A percentile compares a stretch with the other conserved stretches of the same genome.
Evolutionary conservation across 345 rosid species (phyloP).

Genomic region (Triadica sebifera): DNA sequence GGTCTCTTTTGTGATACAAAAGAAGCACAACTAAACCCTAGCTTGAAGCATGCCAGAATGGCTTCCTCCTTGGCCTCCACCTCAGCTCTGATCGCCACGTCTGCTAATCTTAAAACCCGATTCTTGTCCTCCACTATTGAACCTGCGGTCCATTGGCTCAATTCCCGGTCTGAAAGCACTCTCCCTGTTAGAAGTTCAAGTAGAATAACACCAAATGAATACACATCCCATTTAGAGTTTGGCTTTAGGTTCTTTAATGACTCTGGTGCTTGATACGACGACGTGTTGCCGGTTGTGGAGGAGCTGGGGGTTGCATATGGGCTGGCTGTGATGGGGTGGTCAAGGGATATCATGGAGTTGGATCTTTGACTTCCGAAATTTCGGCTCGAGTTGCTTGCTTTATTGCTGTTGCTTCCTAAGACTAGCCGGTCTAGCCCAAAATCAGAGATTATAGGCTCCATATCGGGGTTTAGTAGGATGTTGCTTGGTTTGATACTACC

Average conservation of each 20-base stretch:
- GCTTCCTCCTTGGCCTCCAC: constrained; percentile 56
- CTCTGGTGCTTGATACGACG: constrained; percentile 74
- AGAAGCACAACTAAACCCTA: constrained; percentile 71
- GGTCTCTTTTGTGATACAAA: constrained; percentile 77
- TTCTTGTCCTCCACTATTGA: constrained; percentile 44
- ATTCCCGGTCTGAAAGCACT: constrained; percentile 50
- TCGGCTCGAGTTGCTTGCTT: constrained; percentile 25
- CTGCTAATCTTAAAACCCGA: constrained; percentile 53
- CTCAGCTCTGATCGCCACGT: constrained; percentile 52
- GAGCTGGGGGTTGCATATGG: constrained; percentile 21
- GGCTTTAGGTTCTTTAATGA: constrained; percentile 53
- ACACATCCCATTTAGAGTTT: constrained; percentile 78
- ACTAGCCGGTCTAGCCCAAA: constrained; percentile 63
- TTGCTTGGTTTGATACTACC: constrained; percentile 77
- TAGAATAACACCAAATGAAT: constrained; percentile 65
- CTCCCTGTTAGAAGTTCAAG: constrained; percentile 76
- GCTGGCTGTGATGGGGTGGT: constrained; percentile 19
- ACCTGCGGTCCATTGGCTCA: constrained; percentile 45
- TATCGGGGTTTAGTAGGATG: constrained; percentile 58
- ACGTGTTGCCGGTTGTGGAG: constrained; percentile 4
- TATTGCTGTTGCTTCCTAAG: constrained; percentile 20
- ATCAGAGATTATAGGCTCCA: constrained; percentile 68
- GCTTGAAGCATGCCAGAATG: constrained; percentile 51
- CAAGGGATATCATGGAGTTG: background rate
- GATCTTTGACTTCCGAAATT: constrained; percentile 40